A percentile compares a stretch with the other conserved stretches of the same genome.
Conservation (phyloP, 257 asterid species). For the Anisodus acutangulus region DNA sequence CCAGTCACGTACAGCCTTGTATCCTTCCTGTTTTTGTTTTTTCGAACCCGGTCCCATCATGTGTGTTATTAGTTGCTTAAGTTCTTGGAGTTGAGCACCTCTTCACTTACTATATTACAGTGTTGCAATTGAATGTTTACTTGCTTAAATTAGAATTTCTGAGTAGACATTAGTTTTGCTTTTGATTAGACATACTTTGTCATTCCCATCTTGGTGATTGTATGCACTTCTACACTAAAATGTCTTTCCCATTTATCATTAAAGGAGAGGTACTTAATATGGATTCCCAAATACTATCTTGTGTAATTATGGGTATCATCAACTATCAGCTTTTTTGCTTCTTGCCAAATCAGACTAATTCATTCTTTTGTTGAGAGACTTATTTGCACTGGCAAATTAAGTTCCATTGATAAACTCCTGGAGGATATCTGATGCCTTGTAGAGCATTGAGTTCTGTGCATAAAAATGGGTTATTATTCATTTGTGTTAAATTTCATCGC, state of each 20-base stretch:
- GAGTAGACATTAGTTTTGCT: neutral
- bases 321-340: neutral
- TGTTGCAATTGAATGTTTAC: neutral
- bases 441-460: neutral
- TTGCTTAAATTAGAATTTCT: neutral
- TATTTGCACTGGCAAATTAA: neutral
- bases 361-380: neutral
- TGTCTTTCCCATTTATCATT: neutral
- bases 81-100: constrained; percentile 6
- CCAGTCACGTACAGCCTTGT: neutral
- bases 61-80: neutral
- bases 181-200: neutral
- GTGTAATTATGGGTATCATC: neutral
- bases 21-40: neutral
- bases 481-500: neutral
- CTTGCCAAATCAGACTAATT: neutral
- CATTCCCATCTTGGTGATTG: neutral
- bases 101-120: neutral
- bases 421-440: constrained; percentile 9
- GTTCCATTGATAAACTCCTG: neutral
- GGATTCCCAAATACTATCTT: neutral
- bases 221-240: neutral
- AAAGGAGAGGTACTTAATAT: neutral
- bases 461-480: neutral
- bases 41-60: neutral